phyloP scores from a whole-genome alignment of 164 flowering plant species.

The Magnolia officinalis region DNA sequence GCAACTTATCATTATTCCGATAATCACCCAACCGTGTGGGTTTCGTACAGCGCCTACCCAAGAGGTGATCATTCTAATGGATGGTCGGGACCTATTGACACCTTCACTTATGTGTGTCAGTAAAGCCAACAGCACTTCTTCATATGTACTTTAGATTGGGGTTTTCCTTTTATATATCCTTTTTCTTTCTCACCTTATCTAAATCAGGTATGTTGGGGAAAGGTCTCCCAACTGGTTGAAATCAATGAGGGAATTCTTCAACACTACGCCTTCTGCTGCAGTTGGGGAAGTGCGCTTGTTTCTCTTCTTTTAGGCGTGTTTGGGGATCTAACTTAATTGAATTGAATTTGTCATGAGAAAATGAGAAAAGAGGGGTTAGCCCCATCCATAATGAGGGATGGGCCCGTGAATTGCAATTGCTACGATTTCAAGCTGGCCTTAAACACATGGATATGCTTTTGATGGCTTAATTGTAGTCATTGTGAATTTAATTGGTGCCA shows the following conservation, averaged over 20 bases:
- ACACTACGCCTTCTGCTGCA: slow-evolving; percentile 70
- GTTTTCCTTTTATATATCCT: neutral
- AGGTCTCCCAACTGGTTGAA: slow-evolving; percentile 71
- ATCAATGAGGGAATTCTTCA: slow-evolving; percentile 49
- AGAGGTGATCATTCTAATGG: too few species aligned
- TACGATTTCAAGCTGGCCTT: neutral
- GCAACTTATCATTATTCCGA: too few species aligned
- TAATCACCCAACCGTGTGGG: too few species aligned
- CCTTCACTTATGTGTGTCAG: too few species aligned
- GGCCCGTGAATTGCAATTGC: neutral
- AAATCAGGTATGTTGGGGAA: slow-evolving; percentile 57
- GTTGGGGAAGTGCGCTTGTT: slow-evolving; percentile 65
- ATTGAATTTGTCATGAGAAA: neutral
- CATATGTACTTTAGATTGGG: neutral
- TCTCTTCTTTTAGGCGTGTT: neutral
- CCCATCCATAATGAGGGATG: neutral
- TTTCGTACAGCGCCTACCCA: too few species aligned
- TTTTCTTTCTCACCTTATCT: neutral
- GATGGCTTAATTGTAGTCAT: neutral
- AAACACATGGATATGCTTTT: neutral
- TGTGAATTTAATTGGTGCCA: too few species aligned
- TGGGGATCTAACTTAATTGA: neutral
- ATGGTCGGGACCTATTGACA: too few species aligned
- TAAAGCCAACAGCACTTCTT: too few species aligned
- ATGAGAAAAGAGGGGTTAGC: neutral